Evolutionary conservation across 352 stramenopile genomes (phyloP).

Genomic region (Pseudoperonospora humuli): DNA sequence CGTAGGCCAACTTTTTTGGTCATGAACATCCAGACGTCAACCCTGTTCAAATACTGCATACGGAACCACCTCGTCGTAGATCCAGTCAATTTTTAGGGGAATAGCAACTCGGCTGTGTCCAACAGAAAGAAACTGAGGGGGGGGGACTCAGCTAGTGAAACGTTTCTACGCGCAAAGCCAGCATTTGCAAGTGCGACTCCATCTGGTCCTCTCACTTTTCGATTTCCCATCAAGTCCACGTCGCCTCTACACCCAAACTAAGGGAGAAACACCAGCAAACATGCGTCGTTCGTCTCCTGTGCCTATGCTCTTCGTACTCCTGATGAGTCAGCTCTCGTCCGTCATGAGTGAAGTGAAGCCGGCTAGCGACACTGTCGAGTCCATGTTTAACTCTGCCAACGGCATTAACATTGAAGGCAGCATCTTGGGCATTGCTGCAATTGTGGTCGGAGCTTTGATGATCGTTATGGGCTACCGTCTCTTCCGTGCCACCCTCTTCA

Average conservation of each 20-base stretch:
- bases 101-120: no score
- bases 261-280: not conserved
- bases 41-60: no score
- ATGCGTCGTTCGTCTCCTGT: conserved; percentile 16
- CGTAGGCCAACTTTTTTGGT: no score
- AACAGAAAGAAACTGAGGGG: no score
- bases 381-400: conserved; percentile 32
- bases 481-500: conserved; percentile 49
- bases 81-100: no score
- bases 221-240: conserved; percentile 11
- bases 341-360: conserved; percentile 12
- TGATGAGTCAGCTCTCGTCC: conserved; percentile 14
- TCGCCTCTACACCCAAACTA: not conserved
- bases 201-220: conserved; percentile 28
- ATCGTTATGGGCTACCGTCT: conserved; percentile 49
- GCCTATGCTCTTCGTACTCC: conserved; percentile 18
- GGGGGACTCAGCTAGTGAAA: no score
- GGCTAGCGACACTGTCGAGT: conserved; percentile 32
- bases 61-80: no score
- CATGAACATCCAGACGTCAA: no score
- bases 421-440: conserved; percentile 30
- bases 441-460: conserved; percentile 24
- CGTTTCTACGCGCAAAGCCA: no score
- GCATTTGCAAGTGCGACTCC: no score
- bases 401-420: conserved; percentile 30